Evolutionary conservation across 371 early-diverging fungal genomes (phyloP), one percentile per base, ranked within the genome.

Genomic region (Mucor velutinosus): DNA sequence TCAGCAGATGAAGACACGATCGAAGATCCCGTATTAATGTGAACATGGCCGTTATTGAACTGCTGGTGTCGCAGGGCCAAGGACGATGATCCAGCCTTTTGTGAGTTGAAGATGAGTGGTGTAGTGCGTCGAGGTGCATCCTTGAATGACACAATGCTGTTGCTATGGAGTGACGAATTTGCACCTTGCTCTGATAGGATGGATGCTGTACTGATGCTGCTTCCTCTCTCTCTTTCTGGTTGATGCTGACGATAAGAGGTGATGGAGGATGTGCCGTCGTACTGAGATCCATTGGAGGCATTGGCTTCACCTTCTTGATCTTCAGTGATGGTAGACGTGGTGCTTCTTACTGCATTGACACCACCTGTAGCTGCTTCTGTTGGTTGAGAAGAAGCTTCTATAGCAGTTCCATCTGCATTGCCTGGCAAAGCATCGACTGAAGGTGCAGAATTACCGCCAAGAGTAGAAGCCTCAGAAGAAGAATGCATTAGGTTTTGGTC

Each of bases 141-240:
- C 33, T 62, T 67, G 56, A 62, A 67, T n/a, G 67, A 67, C 5
- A 67, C 33, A 19, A 45, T 45, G 35, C 67, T 62, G 35, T 39
- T 62, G 23, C 21, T 61, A 7, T 47, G 47, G 3, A 47, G 11
- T 8, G 47, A 47, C 1, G 47, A 47, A 19, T 47, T 47, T 0
- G 33, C 57, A 7, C 32, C 32, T 17, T 64, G 37, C 0, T 64
- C 58, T 10, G 65, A 64, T 30, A 64, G 7, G 23, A 64, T 41
- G 1, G 64, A 64, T 39, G 53, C 41, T 15, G 58, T 29, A 19
- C 65, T 57, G 17, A 64, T 64, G 43, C 43, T 57, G 33, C 33
- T 64, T 35, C 62, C 62, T 21, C 61, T 45, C 27, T 60, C 61
- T 45, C 19, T 47, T n/a, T 19, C 25, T 47, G 27, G 30, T 5